Percentiles rank a stretch among this genome's conserved stretches.
Evolutionary conservation across 1,284 basidiomycete genomes (phyloP).

Genomic region (Moesziomyces sp.): DNA sequence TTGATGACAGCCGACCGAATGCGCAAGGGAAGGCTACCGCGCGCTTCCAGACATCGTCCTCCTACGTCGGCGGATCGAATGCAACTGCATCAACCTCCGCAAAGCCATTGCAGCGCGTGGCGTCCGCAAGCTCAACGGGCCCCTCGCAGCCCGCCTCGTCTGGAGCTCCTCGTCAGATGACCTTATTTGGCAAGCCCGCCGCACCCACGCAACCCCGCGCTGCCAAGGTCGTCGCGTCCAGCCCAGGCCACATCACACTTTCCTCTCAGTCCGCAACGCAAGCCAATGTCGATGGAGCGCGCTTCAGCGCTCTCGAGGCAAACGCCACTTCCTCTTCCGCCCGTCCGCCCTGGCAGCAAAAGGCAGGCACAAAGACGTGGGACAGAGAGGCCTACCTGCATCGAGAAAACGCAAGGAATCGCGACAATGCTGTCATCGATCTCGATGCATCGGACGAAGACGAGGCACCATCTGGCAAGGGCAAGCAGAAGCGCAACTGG

Average conservation of each 20-base stretch:
- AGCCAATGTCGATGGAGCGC: not conserved
- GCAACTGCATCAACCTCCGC: conserved; percentile 18
- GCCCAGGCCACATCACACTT: conserved; percentile 40
- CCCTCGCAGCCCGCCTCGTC: conserved; percentile 27
- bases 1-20: not conserved
- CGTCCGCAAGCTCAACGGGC: conserved; percentile 14
- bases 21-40: not conserved
- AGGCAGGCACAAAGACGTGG: conserved; percentile 48
- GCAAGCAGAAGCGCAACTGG: conserved; percentile 21
- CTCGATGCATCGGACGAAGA: conserved; percentile 30
- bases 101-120: conserved; percentile 22
- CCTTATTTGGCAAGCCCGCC: conserved; percentile 33
- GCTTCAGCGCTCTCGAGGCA: not conserved
- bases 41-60: conserved; percentile 14
- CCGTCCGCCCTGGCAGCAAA: conserved; percentile 22
- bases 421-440: conserved; percentile 26
- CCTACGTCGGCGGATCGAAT: not conserved
- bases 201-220: conserved; percentile 10
- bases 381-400: conserved; percentile 42
- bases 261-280: conserved; percentile 34
- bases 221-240: conserved; percentile 24
- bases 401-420: conserved; percentile 39
- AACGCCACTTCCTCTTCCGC: not conserved
- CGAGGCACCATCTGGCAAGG: conserved; percentile 8
- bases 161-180: conserved; percentile 31